A percentile compares a stretch with the other conserved stretches of the same genome.
Evolutionary conservation across 2,329 filamentous ascomycete species (phyloP).

Genomic region (Fusarium sp.): DNA sequence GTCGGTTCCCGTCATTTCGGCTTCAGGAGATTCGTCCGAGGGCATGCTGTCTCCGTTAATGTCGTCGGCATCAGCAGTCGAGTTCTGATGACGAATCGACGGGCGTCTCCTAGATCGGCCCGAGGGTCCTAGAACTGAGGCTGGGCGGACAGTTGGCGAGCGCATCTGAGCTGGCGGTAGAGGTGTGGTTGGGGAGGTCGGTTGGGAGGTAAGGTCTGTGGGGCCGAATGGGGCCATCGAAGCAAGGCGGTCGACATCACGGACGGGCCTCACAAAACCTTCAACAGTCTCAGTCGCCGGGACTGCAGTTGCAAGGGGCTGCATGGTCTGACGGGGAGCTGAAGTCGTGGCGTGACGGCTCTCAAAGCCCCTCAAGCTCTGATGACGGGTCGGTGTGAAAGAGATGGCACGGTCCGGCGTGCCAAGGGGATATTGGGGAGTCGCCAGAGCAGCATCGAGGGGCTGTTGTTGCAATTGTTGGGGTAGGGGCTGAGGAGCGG

Average conservation of each 20-base stretch:
- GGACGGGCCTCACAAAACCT: conserved; percentile 79
- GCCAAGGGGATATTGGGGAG: conserved; percentile 37
- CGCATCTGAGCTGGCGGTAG: conserved; percentile 69
- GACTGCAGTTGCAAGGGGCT: conserved; percentile 72
- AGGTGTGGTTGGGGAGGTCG: conserved; percentile 88
- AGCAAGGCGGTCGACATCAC: conserved; percentile 81
- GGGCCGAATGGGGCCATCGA: conserved; percentile 79
- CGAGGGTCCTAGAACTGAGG: conserved; percentile 60
- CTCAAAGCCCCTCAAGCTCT: conserved; percentile 61
- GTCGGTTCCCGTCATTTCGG: conserved; percentile 79
- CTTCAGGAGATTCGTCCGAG: conserved; percentile 78
- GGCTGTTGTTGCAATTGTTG: conserved; percentile 36
- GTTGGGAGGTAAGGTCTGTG: conserved; percentile 80
- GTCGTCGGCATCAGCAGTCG: conserved; percentile 89
- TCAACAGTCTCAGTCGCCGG: conserved; percentile 73
- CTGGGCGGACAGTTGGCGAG: conserved; percentile 63
- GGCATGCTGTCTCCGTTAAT: conserved; percentile 81
- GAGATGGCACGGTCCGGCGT: conserved; percentile 38
- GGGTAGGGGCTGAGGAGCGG: conserved; percentile 28
- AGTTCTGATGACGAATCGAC: conserved; percentile 88
- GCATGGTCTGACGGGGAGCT: conserved; percentile 57
- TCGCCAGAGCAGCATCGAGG: conserved; percentile 37
- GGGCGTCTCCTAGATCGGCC: conserved; percentile 72
- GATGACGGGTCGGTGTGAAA: conserved; percentile 53
- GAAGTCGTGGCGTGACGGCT: conserved; percentile 58